These are phyloP conservation scores for Yarrowia hollandica DNA, from an alignment of 805 yeast genomes.

Conservation along the genomic window DNA sequence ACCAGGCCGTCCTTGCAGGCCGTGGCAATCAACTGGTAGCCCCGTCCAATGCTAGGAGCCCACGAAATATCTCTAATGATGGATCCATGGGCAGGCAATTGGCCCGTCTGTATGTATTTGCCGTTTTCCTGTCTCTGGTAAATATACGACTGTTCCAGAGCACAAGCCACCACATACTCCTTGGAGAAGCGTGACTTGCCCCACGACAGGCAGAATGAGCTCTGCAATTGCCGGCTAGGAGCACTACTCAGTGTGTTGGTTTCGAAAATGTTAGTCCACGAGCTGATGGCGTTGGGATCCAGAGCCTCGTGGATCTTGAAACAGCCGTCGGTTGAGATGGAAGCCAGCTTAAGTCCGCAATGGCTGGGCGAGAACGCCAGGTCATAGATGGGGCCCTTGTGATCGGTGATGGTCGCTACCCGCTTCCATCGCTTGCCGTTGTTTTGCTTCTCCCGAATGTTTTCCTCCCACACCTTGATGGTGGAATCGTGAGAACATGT, in stretches of 20 bases:
- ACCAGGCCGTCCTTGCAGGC: conserved; percentile 95
- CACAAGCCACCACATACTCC: conserved; percentile 81
- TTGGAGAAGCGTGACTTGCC: conserved; percentile 80
- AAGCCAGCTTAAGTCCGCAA: conserved; percentile 75
- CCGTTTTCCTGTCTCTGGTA: conserved; percentile 57
- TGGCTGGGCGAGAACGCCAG: conserved; percentile 87
- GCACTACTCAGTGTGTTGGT: conserved; percentile 59
- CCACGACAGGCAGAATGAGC: conserved; percentile 86
- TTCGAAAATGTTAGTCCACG: conserved; percentile 79
- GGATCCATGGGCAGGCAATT: conserved; percentile 81
- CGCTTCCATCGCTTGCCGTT: conserved; percentile 84
- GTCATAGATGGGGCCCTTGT: conserved; percentile 85
- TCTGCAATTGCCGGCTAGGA: conserved; percentile 78
- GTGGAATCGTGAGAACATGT: conserved; percentile 89
- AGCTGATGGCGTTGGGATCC: conserved; percentile 83
- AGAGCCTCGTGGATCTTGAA: conserved; percentile 81
- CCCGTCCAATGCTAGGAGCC: conserved; percentile 96
- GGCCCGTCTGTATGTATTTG: conserved; percentile 50
- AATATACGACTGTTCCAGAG: conserved; percentile 83
- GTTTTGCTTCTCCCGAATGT: conserved; percentile 68
- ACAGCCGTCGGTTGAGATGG: conserved; percentile 87
- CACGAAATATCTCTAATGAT: conserved; percentile 85
- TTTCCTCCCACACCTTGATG: conserved; percentile 88
- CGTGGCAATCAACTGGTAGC: conserved; percentile 85
- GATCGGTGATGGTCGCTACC: conserved; percentile 76